Evolutionary conservation across 768 basidiomycete species (phyloP).

Genomic region (Lentinus tigrinus): DNA sequence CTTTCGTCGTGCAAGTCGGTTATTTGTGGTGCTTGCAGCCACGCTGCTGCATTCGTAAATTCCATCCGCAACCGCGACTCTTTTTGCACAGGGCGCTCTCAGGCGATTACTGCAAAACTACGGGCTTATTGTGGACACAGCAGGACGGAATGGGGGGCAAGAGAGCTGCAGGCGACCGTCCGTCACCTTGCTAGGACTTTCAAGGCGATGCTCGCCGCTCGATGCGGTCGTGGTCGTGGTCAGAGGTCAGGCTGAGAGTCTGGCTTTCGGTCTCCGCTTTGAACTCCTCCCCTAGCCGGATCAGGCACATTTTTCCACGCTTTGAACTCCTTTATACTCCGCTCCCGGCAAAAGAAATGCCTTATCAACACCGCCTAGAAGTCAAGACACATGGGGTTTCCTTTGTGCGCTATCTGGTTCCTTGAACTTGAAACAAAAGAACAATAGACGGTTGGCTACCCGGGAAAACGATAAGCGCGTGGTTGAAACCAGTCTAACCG

Average conservation of each 20-base stretch:
- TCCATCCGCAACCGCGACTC: constrained; percentile 43
- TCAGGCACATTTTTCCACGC: constrained; percentile 22
- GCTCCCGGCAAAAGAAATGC: no score
- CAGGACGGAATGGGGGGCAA: constrained; percentile 31
- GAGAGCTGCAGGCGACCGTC: constrained; percentile 16
- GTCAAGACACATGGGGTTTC: not conserved
- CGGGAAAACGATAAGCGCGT: constrained; percentile 11
- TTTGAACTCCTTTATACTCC: constrained; percentile 3
- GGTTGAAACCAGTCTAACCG: constrained; percentile 10
- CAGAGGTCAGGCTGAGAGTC: constrained; percentile 27
- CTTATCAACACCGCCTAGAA: no score
- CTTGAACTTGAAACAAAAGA: not conserved
- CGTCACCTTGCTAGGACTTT: constrained; percentile 25
- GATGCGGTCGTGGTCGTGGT: constrained; percentile 29
- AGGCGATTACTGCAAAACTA: constrained; percentile 42
- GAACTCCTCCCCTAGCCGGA: constrained; percentile 16
- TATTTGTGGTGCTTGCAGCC: constrained; percentile 40
- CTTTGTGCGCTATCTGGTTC: no score
- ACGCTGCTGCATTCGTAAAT: constrained; percentile 41
- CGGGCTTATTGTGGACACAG: constrained; percentile 44
- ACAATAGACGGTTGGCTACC: not conserved
- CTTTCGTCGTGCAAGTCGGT: constrained; percentile 24
- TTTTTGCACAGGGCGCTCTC: constrained; percentile 42
- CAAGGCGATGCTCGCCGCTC: constrained; percentile 24
- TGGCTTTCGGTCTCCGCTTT: constrained; percentile 29